Evolutionary conservation across 2,329 filamentous ascomycete genomes (phyloP), one percentile per base, ranked within the genome.

Genomic region (Aspergillus felis): DNA sequence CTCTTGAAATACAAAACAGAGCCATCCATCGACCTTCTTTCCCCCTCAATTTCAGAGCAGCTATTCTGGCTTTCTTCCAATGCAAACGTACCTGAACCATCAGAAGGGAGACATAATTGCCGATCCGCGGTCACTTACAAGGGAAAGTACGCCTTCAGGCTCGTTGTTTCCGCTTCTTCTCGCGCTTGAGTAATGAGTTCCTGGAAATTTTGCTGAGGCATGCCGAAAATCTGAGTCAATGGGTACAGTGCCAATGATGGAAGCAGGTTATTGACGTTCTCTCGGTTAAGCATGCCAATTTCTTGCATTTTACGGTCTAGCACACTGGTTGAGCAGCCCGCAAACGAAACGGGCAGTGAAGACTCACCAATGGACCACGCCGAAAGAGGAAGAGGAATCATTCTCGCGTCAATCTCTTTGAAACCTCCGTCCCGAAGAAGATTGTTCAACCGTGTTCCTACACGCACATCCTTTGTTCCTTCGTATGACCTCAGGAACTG

Each of bases 341-440:
- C 7, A 41, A 17, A 20, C 14, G 22, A 12, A n/a, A 5, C 41
- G 7, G 22, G 50, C 24, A 14, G 25, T 49, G 17, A 46, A 38
- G 27, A 51, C 81, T 66, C 77, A 91, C 89, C 82, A 61, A 71
- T 84, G 22, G 87, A 80, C 89, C 89, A 92, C 29, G 78, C 84
- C 68, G 86, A 89, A 71, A 90, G 83, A 17, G 87, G 88, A 52
- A 91, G 71, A 52, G 81, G 84, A 58, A 91, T 81, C 75, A 90
- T 82, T 51, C 78, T 80, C 8, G 81, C 79, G 66, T 90, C 87
- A 44, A 91, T 81, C 41, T 90, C 85, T 5, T 82, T 82, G 67
- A 92, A 87, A 0, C 89, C 89, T 7, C 85, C 84, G 49, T 77
- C 78, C 48, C 75, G 76, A 76, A 89, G 81, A 75, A 84, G 80